Conservation (phyloP, 2,329 filamentous ascomycete genomes). For the Apiospora koreana region DNA sequence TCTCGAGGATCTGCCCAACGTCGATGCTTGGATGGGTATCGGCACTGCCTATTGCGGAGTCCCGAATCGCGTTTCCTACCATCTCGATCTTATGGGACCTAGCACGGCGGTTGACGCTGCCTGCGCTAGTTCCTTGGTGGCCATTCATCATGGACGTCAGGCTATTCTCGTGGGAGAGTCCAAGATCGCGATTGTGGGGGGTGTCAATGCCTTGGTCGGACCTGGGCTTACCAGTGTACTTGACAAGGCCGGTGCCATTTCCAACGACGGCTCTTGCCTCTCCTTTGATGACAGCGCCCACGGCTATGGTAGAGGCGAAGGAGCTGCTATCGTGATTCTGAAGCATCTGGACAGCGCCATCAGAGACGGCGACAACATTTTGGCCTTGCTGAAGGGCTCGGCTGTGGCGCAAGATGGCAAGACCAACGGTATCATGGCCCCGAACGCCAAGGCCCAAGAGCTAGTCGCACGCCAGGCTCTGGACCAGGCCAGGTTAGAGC, state of each 20-base stretch:
- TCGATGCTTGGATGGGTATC: slow-evolving; percentile 41
- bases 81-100: slow-evolving; percentile 33
- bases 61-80: slow-evolving; percentile 36
- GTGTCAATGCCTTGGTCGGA: slow-evolving; percentile 33
- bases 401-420: slow-evolving; percentile 32
- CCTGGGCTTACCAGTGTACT: not conserved
- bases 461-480: slow-evolving; percentile 31
- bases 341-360: slow-evolving; percentile 34
- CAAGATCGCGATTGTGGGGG: slow-evolving; percentile 29
- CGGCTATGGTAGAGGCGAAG: slow-evolving; percentile 36
- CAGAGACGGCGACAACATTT: slow-evolving; percentile 33
- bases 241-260: slow-evolving; percentile 26
- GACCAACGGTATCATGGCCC: slow-evolving; percentile 36
- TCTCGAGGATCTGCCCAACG: slow-evolving; percentile 37
- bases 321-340: slow-evolving; percentile 32
- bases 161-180: slow-evolving; percentile 31
- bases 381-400: slow-evolving; percentile 33
- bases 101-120: slow-evolving; percentile 36
- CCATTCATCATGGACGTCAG: slow-evolving; percentile 33
- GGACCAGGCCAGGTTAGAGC: slow-evolving; percentile 26
- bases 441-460: slow-evolving; percentile 33
- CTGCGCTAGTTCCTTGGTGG: slow-evolving; percentile 35
- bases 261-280: slow-evolving; percentile 22
- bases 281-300: slow-evolving; percentile 25
- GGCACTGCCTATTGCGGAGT: slow-evolving; percentile 39